phyloP scores from a whole-genome alignment of 2,329 filamentous ascomycete species.

The Aureobasidium leucospermi region DNA sequence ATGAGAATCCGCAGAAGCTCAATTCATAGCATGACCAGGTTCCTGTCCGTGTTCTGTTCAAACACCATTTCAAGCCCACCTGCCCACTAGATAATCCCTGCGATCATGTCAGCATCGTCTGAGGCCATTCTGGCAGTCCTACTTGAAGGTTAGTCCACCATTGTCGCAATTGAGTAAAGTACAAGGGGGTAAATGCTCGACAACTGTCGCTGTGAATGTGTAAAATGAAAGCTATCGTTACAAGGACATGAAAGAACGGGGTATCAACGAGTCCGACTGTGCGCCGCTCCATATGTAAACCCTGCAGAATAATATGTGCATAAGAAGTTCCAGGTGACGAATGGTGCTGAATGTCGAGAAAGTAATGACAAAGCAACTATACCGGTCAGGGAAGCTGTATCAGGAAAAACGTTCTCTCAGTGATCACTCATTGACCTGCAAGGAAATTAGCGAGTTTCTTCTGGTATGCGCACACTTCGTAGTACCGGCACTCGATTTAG shows the following conservation, averaged over 20 bases:
- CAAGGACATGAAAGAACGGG: not conserved
- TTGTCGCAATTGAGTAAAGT: not conserved
- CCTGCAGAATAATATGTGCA: slow-evolving; percentile 4
- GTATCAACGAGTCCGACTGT: slow-evolving; percentile 10
- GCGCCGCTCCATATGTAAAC: slow-evolving; percentile 11
- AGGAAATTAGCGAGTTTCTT: too few relatives aligned
- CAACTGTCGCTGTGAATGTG: slow-evolving; percentile 8
- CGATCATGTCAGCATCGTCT: not conserved
- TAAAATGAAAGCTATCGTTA: slow-evolving; percentile 13
- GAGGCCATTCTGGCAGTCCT: slow-evolving; percentile 2
- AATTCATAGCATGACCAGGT: not conserved
- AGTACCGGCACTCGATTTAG: not conserved
- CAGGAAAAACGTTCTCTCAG: not conserved
- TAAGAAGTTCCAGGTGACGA: not conserved
- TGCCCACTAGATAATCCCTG: not conserved
- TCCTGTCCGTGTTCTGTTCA: not conserved
- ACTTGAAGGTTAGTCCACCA: not conserved
- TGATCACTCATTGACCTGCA: not conserved
- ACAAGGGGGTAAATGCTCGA: not conserved
- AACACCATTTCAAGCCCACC: slow-evolving; percentile 2
- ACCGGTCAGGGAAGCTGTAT: not conserved
- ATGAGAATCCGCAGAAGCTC: not conserved
- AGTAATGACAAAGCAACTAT: not conserved
- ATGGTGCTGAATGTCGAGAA: not conserved
- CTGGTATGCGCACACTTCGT: too few relatives aligned